Conservation (phyloP, 306 rosid genomes). For the Rosa rugosa region DNA sequence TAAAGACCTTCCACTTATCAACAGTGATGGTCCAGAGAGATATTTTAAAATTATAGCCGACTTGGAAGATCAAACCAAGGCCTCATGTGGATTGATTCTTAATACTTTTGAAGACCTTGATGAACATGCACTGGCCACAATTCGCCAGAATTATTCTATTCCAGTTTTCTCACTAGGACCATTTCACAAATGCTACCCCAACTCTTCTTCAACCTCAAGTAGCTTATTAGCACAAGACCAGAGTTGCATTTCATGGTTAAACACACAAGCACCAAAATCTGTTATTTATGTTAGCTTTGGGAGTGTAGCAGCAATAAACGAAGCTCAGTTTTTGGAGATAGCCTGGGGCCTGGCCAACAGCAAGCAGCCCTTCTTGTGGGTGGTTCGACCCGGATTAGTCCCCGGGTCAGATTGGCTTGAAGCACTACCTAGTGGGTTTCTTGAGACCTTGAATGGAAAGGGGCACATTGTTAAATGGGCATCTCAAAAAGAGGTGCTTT, state of each 20-base stretch:
- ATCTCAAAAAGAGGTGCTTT: slow-evolving; percentile 57
- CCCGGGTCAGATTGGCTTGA: slow-evolving; percentile 50
- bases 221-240: slow-evolving; percentile 47
- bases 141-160: slow-evolving; percentile 21
- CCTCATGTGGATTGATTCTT: slow-evolving; percentile 53
- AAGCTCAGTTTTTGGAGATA: slow-evolving; percentile 49
- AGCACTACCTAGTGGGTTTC: slow-evolving; percentile 39
- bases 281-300: slow-evolving; percentile 64
- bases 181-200: slow-evolving; percentile 42
- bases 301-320: slow-evolving; percentile 32
- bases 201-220: slow-evolving; percentile 21
- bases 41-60: slow-evolving; percentile 14
- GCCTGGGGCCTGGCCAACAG: slow-evolving; percentile 58
- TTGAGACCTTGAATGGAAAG: slow-evolving; percentile 34
- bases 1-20: slow-evolving; percentile 42
- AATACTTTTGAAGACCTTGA: slow-evolving; percentile 56
- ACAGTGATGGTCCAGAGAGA: slow-evolving; percentile 19
- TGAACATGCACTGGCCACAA: slow-evolving; percentile 26
- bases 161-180: slow-evolving; percentile 61
- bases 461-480: slow-evolving; percentile 60
- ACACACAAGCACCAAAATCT: slow-evolving; percentile 26
- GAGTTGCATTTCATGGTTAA: slow-evolving; percentile 58
- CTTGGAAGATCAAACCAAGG: slow-evolving; percentile 30
- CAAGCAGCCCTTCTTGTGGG: slow-evolving; percentile 54
- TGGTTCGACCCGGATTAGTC: slow-evolving; percentile 44